Percentiles rank a stretch among this genome's conserved stretches.
phyloP scores from a whole-genome alignment of 2,329 filamentous ascomycete species.

The Calycina herbarum region DNA sequence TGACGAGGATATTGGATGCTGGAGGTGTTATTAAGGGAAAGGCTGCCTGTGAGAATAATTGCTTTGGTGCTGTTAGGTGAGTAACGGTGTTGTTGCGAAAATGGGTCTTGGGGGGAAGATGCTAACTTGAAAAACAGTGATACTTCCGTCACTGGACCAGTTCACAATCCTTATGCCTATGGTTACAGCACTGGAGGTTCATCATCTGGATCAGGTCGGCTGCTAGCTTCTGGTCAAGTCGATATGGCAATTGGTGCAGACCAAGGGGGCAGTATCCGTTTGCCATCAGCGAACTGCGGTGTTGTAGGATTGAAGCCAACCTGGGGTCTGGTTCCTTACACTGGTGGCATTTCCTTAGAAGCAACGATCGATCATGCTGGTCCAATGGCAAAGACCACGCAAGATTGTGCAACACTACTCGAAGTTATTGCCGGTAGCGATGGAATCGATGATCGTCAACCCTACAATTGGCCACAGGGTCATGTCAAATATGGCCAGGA shows the following conservation, averaged over 20 bases:
- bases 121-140: slow-evolving; percentile 17
- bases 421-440: slow-evolving; percentile 50
- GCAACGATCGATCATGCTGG: slow-evolving; percentile 52
- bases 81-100: not conserved
- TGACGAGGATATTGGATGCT: slow-evolving; percentile 29
- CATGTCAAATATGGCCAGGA: slow-evolving; percentile 31
- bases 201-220: slow-evolving; percentile 47
- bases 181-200: slow-evolving; percentile 53
- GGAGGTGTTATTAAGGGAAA: slow-evolving; percentile 28
- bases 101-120: not conserved
- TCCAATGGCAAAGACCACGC: slow-evolving; percentile 43
- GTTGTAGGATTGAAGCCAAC: slow-evolving; percentile 33
- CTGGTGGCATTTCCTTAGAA: slow-evolving; percentile 47
- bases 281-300: slow-evolving; percentile 31
- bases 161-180: slow-evolving; percentile 45
- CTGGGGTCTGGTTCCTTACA: slow-evolving; percentile 32
- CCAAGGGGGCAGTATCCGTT: slow-evolving; percentile 32
- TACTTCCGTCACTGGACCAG: slow-evolving; percentile 28
- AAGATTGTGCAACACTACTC: slow-evolving; percentile 44
- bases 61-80: slow-evolving; percentile 31
- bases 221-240: slow-evolving; percentile 45
- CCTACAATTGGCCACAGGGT: slow-evolving; percentile 37
- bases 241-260: slow-evolving; percentile 42
- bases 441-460: slow-evolving; percentile 47
- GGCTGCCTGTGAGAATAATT: slow-evolving; percentile 33